Evolutionary conservation across 2,329 filamentous ascomycete species (phyloP).

Genomic region (Diaporthe nobilis): DNA sequence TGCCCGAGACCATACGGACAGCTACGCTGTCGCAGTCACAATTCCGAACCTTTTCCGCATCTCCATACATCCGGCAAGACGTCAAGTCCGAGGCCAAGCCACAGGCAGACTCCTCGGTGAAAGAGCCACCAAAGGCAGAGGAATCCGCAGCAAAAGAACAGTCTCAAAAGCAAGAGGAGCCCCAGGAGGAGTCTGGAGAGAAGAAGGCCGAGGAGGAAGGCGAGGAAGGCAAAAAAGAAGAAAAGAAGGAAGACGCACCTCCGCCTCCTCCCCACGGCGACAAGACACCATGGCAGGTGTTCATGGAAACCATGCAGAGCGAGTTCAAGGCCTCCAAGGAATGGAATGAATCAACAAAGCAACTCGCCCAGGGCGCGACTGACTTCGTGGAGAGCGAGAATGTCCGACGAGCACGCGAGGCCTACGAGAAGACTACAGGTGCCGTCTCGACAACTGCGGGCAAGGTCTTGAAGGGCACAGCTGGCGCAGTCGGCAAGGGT

Average conservation of each 20-base stretch:
- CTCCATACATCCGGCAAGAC: slow-evolving; percentile 51
- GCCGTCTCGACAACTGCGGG: slow-evolving; percentile 84
- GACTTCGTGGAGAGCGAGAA: slow-evolving; percentile 95
- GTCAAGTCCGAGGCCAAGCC: slow-evolving; percentile 51
- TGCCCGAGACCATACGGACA: slow-evolving; percentile 57
- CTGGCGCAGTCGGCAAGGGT: slow-evolving; percentile 88
- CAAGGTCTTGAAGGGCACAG: slow-evolving; percentile 87
- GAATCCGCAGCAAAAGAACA: slow-evolving; percentile 52
- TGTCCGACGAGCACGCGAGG: slow-evolving; percentile 86
- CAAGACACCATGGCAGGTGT: slow-evolving; percentile 99
- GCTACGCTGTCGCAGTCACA: slow-evolving; percentile 46
- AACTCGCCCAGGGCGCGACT: slow-evolving; percentile 88
- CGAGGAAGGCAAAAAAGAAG: slow-evolving; percentile 67
- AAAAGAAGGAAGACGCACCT: slow-evolving; percentile 78
- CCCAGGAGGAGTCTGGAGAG: slow-evolving; percentile 60
- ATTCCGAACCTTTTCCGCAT: slow-evolving; percentile 57
- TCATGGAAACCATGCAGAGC: slow-evolving; percentile 92
- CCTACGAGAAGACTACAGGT: slow-evolving; percentile 88
- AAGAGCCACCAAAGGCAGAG: slow-evolving; percentile 49
- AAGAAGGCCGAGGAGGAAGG: slow-evolving; percentile 59
- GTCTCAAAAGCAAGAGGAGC: slow-evolving; percentile 56
- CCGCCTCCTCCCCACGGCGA: slow-evolving; percentile 97
- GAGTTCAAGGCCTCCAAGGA: slow-evolving; percentile 98
- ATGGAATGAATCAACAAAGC: slow-evolving; percentile 99
- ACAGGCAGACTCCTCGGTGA: slow-evolving; percentile 56